phyloP scores from a whole-genome alignment of 495 filamentous ascomycete genomes.

The Aspergillus mulundensis region DNA sequence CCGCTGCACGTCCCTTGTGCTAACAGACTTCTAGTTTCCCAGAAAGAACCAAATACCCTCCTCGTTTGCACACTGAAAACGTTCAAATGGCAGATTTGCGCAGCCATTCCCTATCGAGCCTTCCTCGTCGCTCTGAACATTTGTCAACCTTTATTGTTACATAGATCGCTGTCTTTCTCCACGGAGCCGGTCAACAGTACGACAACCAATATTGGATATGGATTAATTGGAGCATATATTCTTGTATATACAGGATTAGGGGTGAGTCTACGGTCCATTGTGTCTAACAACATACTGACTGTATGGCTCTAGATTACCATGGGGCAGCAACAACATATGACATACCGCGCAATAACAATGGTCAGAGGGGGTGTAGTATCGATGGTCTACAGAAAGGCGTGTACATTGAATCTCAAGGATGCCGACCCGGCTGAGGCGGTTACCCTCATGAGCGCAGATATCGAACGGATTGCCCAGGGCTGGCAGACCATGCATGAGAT shows the following conservation, averaged over 20 bases:
- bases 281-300: neutral
- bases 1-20: neutral
- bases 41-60: slow-evolving; percentile 11
- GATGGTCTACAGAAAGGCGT: slow-evolving; percentile 55
- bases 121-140: slow-evolving; percentile 57
- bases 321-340: slow-evolving; percentile 52
- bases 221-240: slow-evolving; percentile 60
- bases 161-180: slow-evolving; percentile 47
- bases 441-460: slow-evolving; percentile 63
- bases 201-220: slow-evolving; percentile 54
- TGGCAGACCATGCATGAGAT: slow-evolving; percentile 52
- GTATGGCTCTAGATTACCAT: slow-evolving; percentile 34
- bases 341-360: slow-evolving; percentile 59
- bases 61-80: slow-evolving; percentile 33
- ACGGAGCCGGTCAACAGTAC: slow-evolving; percentile 33
- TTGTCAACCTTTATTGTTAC: slow-evolving; percentile 61
- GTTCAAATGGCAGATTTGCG: slow-evolving; percentile 43
- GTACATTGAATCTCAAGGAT: slow-evolving; percentile 37
- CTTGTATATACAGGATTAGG: slow-evolving; percentile 61
- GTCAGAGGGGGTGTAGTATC: slow-evolving; percentile 54
- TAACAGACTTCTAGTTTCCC: slow-evolving; percentile 9
- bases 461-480: slow-evolving; percentile 50
- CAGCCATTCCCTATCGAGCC: slow-evolving; percentile 51
- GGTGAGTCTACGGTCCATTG: slow-evolving; percentile 34
- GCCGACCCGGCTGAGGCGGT: slow-evolving; percentile 51